phyloP scores from a whole-genome alignment of 73 alveolate genomes.

The Tetrahymena thermophila region DNA sequence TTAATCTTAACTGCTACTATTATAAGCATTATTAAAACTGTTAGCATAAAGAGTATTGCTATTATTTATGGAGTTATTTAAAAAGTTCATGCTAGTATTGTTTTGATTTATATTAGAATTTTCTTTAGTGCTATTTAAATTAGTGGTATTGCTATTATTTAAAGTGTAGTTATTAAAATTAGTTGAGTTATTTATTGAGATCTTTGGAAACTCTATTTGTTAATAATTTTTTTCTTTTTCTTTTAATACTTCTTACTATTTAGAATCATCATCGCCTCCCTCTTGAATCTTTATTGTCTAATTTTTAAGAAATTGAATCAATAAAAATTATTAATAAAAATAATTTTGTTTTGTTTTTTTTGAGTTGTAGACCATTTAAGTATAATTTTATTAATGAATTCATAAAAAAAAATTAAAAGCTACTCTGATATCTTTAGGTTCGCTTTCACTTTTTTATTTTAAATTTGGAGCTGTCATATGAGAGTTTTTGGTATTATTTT shows the following conservation, averaged over 20 bases:
- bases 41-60: neutral
- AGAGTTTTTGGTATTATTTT: neutral
- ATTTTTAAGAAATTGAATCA: neutral
- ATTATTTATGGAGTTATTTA: neutral
- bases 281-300: neutral
- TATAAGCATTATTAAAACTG: neutral
- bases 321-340: neutral
- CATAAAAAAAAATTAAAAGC: neutral
- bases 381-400: too few relatives aligned
- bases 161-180: neutral
- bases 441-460: neutral
- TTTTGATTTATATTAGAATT: neutral
- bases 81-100: neutral
- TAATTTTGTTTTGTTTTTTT: too few relatives aligned
- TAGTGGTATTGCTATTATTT: neutral
- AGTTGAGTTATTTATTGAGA: neutral
- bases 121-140: neutral
- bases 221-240: neutral
- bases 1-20: neutral
- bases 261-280: neutral
- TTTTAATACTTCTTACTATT: neutral
- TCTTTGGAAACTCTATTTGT: neutral
- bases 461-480: neutral
- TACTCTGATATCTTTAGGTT: neutral
- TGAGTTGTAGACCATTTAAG: neutral